These are phyloP conservation scores for Mikania micrantha DNA, from an alignment of 129 eudicot species.

Conservation along the genomic window DNA sequence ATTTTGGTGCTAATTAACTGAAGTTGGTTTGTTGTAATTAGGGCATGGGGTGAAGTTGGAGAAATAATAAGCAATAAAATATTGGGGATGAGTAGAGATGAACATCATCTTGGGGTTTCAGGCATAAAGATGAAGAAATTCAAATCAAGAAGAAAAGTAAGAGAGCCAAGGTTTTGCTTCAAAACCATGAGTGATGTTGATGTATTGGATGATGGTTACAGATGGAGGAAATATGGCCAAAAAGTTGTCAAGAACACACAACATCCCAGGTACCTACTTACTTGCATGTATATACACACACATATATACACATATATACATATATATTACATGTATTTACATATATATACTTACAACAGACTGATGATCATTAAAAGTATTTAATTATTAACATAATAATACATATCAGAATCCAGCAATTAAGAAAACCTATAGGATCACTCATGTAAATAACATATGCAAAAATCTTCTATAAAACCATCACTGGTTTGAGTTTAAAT, in stretches of 20 bases:
- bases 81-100: constrained; percentile 28
- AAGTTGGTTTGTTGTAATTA: constrained; percentile 12
- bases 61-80: constrained; percentile 34
- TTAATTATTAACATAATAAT: too few species aligned
- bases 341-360: background rate
- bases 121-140: constrained; percentile 58
- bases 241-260: constrained; percentile 90
- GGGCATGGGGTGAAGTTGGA: constrained; percentile 73
- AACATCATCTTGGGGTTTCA: constrained; percentile 44
- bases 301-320: background rate
- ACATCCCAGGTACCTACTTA: constrained; percentile 61
- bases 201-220: constrained; percentile 86
- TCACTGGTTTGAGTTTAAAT: too few species aligned
- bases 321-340: background rate
- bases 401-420: too few species aligned
- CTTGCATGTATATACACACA: too few species aligned
- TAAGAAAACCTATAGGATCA: too few species aligned
- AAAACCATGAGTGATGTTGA: constrained; percentile 87
- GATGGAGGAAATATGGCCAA: constrained; percentile 88
- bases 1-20: background rate
- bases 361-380: background rate
- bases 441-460: too few species aligned
- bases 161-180: constrained; percentile 93
- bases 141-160: constrained; percentile 73
- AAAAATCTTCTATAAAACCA: too few species aligned